Conservation (phyloP, 768 basidiomycete genomes). For the Mrakia hoshinonis region DNA sequence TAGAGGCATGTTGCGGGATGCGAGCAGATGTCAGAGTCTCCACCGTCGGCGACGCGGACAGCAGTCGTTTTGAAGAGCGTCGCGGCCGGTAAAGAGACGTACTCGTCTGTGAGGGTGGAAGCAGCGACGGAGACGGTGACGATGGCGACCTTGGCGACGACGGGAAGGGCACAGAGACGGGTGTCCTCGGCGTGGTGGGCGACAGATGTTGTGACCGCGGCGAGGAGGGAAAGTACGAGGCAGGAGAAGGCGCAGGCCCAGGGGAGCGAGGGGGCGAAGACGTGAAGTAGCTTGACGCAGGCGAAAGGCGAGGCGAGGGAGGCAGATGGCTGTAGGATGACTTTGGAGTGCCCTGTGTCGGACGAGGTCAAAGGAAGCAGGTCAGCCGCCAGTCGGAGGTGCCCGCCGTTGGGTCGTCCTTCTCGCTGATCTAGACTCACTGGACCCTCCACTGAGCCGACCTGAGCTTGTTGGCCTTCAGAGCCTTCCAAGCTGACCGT, state of each 20-base stretch:
- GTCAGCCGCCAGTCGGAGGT: background rate
- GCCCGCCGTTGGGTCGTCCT: background rate
- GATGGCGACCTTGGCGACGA: background rate
- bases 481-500: too few relatives aligned
- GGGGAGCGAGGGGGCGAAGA: background rate
- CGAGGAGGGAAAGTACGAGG: background rate
- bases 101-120: background rate
- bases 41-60: background rate
- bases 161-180: too few relatives aligned
- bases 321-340: background rate
- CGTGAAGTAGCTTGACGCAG: background rate
- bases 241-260: background rate
- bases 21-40: background rate
- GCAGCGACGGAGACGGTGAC: background rate
- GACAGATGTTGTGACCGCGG: background rate
- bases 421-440: background rate
- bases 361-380: background rate
- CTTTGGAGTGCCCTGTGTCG: background rate
- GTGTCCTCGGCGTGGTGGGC: background rate
- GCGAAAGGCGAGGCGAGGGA: background rate
- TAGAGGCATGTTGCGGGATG: background rate
- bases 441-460: too few relatives aligned
- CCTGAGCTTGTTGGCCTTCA: too few relatives aligned
- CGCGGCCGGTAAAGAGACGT: background rate
- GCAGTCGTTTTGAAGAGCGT: background rate